phyloP scores from a whole-genome alignment of 2,329 filamentous ascomycete genomes.

The Talaromyces sp. region DNA sequence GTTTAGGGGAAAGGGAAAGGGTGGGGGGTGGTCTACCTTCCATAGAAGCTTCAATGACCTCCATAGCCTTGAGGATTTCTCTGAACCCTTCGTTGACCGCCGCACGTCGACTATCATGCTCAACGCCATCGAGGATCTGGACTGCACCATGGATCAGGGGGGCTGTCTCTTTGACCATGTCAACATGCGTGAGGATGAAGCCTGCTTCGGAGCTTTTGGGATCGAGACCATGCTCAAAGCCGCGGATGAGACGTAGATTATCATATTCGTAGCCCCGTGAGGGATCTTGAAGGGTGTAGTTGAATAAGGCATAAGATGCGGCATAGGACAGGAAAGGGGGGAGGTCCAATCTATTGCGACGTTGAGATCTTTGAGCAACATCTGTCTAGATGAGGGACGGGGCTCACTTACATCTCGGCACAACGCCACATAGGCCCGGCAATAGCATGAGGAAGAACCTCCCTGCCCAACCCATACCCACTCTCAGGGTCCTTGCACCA shows the following conservation, averaged over 20 bases:
- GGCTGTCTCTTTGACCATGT: conserved; percentile 87
- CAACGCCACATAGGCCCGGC: conserved; percentile 78
- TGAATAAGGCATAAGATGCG: conserved; percentile 60
- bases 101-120: conserved; percentile 48
- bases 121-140: conserved; percentile 59
- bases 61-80: conserved; percentile 60
- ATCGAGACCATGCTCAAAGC: conserved; percentile 86
- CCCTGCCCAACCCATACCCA: conserved; percentile 72
- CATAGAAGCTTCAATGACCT: conserved; percentile 73
- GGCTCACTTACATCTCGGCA: conserved; percentile 82
- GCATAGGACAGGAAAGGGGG: conserved; percentile 90
- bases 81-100: conserved; percentile 63
- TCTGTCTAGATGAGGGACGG: conserved; percentile 24
- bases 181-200: conserved; percentile 92
- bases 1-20: too few species aligned
- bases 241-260: conserved; percentile 77
- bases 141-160: conserved; percentile 70
- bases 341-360: conserved; percentile 58
- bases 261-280: conserved; percentile 53
- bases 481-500: conserved; percentile 57
- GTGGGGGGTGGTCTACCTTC: conserved; percentile 49
- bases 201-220: conserved; percentile 85
- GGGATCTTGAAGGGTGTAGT: conserved; percentile 59
- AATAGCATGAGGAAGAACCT: conserved; percentile 68
- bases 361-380: background rate